A percentile compares a stretch with the other conserved stretches of the same genome.
Evolutionary conservation across 2,329 filamentous ascomycete genomes (phyloP).

Genomic region (Aspergillus vadensis): DNA sequence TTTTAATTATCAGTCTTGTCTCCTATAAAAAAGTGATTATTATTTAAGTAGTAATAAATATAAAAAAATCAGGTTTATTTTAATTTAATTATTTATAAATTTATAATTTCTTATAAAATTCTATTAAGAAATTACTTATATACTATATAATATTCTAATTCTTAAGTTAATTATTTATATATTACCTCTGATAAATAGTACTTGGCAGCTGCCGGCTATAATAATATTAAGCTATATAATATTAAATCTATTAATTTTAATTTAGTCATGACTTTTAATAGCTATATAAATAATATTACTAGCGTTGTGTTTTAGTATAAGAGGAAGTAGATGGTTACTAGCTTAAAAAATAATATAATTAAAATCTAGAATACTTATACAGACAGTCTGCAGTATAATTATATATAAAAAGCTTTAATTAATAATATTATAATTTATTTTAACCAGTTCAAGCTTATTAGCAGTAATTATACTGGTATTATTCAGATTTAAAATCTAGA

Average conservation of each 20-base stretch:
- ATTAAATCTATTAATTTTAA: constrained; percentile 98
- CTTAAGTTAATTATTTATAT: constrained; percentile 95
- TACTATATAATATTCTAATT: constrained; percentile 96
- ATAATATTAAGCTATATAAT: constrained; percentile 95
- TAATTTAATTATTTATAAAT: too few relatives aligned
- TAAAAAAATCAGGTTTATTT: too few relatives aligned
- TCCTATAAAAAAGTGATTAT: too few relatives aligned
- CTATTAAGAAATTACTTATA: constrained; percentile 96
- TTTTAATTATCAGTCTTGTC: too few relatives aligned
- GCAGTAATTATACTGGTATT: constrained; percentile 88
- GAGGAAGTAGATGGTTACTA: constrained; percentile 99
- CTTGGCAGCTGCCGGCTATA: constrained; percentile 77
- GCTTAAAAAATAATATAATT: constrained; percentile 91
- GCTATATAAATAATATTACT: constrained; percentile 93
- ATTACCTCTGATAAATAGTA: constrained; percentile 98
- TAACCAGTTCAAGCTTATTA: constrained; percentile 97
- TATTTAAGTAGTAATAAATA: too few relatives aligned
- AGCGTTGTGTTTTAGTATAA: constrained; percentile 98
- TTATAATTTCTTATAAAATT: too few relatives aligned
- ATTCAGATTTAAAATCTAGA: constrained; percentile 95
- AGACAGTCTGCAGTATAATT: constrained; percentile 86
- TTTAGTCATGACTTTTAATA: constrained; percentile 88
- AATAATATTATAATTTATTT: constrained; percentile 99
- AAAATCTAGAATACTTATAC: constrained; percentile 95
- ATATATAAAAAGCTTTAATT: constrained; percentile 82